Percentiles rank a stretch among this genome's conserved stretches.
Conservation (phyloP, 2,329 filamentous ascomycete genomes). For the Diaporthe caulivora region DNA sequence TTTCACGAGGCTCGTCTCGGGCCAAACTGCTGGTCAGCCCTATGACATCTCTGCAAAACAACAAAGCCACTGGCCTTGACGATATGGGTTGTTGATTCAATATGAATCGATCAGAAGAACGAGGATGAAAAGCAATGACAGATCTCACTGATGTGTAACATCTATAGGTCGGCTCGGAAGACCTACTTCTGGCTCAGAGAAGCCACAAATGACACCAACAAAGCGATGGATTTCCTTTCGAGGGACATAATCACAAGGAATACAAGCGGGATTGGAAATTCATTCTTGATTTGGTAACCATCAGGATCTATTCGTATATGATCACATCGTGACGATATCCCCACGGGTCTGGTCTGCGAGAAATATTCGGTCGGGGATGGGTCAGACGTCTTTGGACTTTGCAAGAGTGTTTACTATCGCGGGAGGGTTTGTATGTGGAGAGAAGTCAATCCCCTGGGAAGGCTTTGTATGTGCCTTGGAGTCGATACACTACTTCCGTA, state of each 20-base stretch:
- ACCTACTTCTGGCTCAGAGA: neutral
- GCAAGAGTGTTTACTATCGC: neutral
- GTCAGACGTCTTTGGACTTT: neutral
- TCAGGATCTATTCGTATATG: neutral
- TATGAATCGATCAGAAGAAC: neutral
- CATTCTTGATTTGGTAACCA: neutral
- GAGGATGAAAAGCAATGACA: neutral
- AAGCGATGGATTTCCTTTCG: neutral
- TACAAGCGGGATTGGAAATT: neutral
- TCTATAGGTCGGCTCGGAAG: neutral
- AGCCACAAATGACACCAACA: neutral
- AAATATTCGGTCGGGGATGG: neutral
- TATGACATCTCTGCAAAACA: neutral
- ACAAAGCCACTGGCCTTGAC: neutral
- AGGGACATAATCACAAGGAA: neutral
- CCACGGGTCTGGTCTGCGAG: neutral
- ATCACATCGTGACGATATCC: neutral
- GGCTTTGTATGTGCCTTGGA: neutral
- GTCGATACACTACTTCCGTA: neutral
- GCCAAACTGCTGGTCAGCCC: neutral
- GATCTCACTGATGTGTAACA: neutral
- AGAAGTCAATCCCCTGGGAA: neutral
- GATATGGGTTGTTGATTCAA: neutral
- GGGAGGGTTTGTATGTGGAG: neutral
- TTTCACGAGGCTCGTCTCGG: neutral